phyloP scores from a whole-genome alignment of 2,329 filamentous ascomycete species.

The Coniochaeta sp. region DNA sequence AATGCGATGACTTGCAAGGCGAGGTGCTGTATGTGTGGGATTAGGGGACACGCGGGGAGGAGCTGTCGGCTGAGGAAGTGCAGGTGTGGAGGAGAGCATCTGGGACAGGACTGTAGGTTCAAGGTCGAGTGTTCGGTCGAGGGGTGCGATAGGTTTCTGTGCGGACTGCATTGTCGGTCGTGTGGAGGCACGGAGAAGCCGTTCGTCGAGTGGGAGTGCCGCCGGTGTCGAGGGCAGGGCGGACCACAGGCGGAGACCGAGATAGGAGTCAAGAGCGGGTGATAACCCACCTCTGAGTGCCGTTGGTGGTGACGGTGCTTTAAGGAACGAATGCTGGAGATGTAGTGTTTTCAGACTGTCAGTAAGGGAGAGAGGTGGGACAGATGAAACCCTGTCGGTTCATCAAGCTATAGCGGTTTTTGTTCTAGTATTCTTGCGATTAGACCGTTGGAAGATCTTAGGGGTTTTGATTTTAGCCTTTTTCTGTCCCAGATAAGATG shows the following conservation, averaged over 20 bases:
- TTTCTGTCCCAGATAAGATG: too few species aligned
- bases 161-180: conserved; percentile 26
- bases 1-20: conserved; percentile 28
- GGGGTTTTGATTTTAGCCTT: too few species aligned
- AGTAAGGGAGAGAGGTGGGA: too few species aligned
- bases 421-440: too few species aligned
- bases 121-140: conserved; percentile 24
- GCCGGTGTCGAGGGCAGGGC: not conserved
- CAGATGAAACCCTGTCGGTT: too few species aligned
- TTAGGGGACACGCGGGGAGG: conserved; percentile 25
- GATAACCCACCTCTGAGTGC: too few species aligned
- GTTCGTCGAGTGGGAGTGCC: conserved; percentile 23
- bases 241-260: not conserved
- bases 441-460: too few species aligned
- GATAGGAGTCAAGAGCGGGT: too few species aligned
- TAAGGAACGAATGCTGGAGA: too few species aligned
- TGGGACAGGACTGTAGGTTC: conserved; percentile 32
- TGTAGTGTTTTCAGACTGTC: too few species aligned
- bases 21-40: conserved; percentile 35
- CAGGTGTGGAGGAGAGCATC: conserved; percentile 26
- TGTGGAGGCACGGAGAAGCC: conserved; percentile 19
- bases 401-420: too few species aligned
- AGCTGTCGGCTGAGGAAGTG: conserved; percentile 26
- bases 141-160: conserved; percentile 24
- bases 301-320: too few species aligned